phyloP scores from a whole-genome alignment of 352 stramenopile genomes.

The Phytophthora europaea region DNA sequence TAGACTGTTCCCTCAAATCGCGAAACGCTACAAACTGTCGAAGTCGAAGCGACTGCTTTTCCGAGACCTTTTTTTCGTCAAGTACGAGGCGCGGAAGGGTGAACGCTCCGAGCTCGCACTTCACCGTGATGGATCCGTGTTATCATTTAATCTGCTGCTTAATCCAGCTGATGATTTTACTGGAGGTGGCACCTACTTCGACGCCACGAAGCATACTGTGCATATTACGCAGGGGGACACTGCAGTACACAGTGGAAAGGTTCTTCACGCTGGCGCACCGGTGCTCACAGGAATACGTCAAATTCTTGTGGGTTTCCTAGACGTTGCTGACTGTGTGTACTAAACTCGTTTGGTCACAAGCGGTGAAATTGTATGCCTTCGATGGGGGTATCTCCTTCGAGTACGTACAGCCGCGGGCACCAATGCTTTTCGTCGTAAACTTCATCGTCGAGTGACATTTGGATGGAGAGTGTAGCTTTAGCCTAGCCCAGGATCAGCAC shows the following conservation, averaged over 20 bases:
- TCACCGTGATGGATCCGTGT: slow-evolving; percentile 93
- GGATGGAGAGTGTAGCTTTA: slow-evolving; percentile 82
- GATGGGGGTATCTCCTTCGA: slow-evolving; percentile 81
- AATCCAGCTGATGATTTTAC: slow-evolving; percentile 86
- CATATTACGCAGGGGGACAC: slow-evolving; percentile 88
- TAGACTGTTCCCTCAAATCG: slow-evolving; percentile 72
- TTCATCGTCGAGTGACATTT: slow-evolving; percentile 71
- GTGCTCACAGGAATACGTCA: slow-evolving; percentile 87
- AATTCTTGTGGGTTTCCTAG: slow-evolving; percentile 95
- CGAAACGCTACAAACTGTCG: slow-evolving; percentile 53
- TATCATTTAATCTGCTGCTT: slow-evolving; percentile 96
- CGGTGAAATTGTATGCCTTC: slow-evolving; percentile 83
- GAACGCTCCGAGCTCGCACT: slow-evolving; percentile 85
- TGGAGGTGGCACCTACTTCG: slow-evolving; percentile 95
- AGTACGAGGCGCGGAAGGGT: slow-evolving; percentile 75
- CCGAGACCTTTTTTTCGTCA: slow-evolving; percentile 91
- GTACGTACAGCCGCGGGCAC: slow-evolving; percentile 76
- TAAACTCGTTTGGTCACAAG: slow-evolving; percentile 48
- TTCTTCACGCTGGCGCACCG: slow-evolving; percentile 91
- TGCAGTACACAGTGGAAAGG: slow-evolving; percentile 93
- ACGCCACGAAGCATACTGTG: slow-evolving; percentile 71
- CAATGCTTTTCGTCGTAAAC: slow-evolving; percentile 81
- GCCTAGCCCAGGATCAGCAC: slow-evolving; percentile 58
- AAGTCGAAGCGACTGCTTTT: slow-evolving; percentile 67
- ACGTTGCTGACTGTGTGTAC: slow-evolving; percentile 71